These are phyloP conservation scores for Microsporum ferrugineum DNA, from an alignment of 2,329 filamentous ascomycete species.

Conservation along the genomic window DNA sequence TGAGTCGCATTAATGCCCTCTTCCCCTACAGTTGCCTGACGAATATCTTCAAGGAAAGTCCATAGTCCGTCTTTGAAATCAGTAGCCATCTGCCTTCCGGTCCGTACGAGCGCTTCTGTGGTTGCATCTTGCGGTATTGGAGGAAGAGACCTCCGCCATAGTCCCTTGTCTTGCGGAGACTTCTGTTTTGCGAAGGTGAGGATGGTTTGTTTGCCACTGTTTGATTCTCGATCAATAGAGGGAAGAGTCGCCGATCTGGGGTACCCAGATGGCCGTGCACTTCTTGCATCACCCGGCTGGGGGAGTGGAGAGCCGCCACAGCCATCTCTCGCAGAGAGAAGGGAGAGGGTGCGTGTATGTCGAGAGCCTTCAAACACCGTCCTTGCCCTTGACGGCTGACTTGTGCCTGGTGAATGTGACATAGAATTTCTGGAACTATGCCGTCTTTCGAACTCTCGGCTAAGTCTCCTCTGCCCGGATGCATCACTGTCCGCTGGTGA, in stretches of 20 bases:
- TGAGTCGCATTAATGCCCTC: slow-evolving; percentile 59
- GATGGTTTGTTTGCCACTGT: slow-evolving; percentile 14
- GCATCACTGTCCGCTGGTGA: neutral
- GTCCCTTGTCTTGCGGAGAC: slow-evolving; percentile 15
- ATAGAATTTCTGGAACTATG: slow-evolving; percentile 51
- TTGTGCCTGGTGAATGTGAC: slow-evolving; percentile 28
- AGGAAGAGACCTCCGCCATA: slow-evolving; percentile 33
- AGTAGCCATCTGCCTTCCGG: slow-evolving; percentile 66
- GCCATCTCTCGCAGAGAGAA: slow-evolving; percentile 46
- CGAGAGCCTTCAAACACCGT: slow-evolving; percentile 56
- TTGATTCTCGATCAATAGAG: slow-evolving; percentile 26
- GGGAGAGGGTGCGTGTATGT: slow-evolving; percentile 58
- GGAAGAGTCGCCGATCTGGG: slow-evolving; percentile 33
- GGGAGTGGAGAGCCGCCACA: slow-evolving; percentile 15
- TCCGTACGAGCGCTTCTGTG: slow-evolving; percentile 42
- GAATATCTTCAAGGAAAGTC: slow-evolving; percentile 90
- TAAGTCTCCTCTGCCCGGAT: slow-evolving; percentile 26
- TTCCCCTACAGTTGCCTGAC: slow-evolving; percentile 91
- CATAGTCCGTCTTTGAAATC: slow-evolving; percentile 83
- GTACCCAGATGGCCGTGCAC: slow-evolving; percentile 21
- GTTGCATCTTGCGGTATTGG: slow-evolving; percentile 29
- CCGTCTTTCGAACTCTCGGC: slow-evolving; percentile 58
- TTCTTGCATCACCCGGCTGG: slow-evolving; percentile 13
- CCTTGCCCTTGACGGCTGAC: slow-evolving; percentile 34
- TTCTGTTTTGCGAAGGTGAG: slow-evolving; percentile 26